Evolutionary conservation across 2,329 filamentous ascomycete species (phyloP).

Genomic region (Chaetomiaceae sp.): DNA sequence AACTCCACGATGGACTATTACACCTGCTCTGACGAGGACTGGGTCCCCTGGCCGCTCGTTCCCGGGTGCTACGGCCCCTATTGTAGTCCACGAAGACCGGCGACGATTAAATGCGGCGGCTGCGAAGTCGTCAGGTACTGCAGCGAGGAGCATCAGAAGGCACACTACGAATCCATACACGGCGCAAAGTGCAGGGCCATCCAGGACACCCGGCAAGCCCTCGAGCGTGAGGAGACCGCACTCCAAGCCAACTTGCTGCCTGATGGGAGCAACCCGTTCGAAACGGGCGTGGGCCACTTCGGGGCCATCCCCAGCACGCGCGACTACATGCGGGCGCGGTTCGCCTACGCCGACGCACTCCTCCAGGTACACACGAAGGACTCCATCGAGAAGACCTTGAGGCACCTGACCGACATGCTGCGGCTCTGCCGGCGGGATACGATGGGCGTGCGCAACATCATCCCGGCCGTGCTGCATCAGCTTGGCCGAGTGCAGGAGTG

Average conservation of each 20-base stretch:
- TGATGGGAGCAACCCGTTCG: constrained; percentile 25
- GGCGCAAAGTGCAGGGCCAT: constrained; percentile 26
- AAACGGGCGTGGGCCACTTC: constrained; percentile 33
- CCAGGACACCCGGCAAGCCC: constrained; percentile 15
- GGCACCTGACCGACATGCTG: constrained; percentile 43
- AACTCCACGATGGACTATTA: too few relatives aligned
- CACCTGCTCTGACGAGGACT: too few relatives aligned
- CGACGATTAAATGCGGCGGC: constrained; percentile 19
- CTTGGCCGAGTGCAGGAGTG: constrained; percentile 33
- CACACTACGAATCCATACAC: constrained; percentile 25
- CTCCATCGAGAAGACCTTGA: constrained; percentile 34
- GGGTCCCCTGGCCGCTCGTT: too few relatives aligned
- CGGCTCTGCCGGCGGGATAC: constrained; percentile 42
- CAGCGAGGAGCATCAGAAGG: constrained; percentile 24
- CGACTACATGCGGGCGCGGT: constrained; percentile 36
- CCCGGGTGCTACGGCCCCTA: too few relatives aligned
- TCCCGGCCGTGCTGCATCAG: constrained; percentile 34
- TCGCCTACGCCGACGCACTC: constrained; percentile 27
- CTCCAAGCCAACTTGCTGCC: constrained; percentile 17
- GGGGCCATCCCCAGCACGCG: constrained; percentile 32
- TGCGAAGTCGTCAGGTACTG: constrained; percentile 30
- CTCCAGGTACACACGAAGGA: constrained; percentile 29
- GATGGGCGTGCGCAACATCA: constrained; percentile 38
- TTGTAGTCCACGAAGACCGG: not conserved
- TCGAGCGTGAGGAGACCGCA: constrained; percentile 25